phyloP scores from a whole-genome alignment of 192 early-diverging fungal species.

The Kappamyces sp. region DNA sequence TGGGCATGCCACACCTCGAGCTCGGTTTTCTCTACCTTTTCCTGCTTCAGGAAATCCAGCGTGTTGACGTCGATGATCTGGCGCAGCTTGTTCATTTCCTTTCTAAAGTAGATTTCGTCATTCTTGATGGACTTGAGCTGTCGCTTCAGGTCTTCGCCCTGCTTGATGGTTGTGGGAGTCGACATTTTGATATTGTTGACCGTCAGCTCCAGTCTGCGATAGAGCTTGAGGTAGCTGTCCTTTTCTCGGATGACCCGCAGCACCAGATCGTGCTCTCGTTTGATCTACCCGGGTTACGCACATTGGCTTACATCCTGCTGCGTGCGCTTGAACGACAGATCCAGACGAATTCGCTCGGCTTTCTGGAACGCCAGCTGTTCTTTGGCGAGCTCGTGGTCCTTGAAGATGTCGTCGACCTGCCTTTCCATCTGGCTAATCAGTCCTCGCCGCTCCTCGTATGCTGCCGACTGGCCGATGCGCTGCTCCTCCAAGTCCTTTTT shows the following conservation, averaged over 20 bases:
- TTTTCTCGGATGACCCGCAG: conserved; percentile 54
- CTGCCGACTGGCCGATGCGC: conserved; percentile 46
- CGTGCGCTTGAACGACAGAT: conserved; percentile 40
- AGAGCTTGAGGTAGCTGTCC: conserved; percentile 45
- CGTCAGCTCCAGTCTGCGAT: conserved; percentile 47
- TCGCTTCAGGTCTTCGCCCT: conserved; percentile 35
- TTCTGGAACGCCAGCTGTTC: conserved; percentile 50
- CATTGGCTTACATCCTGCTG: conserved; percentile 34
- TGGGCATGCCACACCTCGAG: conserved; percentile 33
- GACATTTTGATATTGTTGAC: conserved; percentile 55
- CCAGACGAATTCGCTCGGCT: conserved; percentile 46
- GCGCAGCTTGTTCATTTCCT: conserved; percentile 32
- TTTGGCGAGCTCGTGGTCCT: conserved; percentile 58
- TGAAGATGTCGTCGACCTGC: conserved; percentile 56
- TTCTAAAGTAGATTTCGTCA: conserved; percentile 34
- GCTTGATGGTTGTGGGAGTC: conserved; percentile 42
- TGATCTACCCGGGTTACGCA: conserved; percentile 31
- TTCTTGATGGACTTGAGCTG: conserved; percentile 30
- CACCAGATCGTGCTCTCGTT: conserved; percentile 53
- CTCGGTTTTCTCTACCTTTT: conserved; percentile 44
- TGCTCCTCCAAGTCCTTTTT: conserved; percentile 49
- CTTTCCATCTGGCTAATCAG: conserved; percentile 56
- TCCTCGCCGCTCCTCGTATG: conserved; percentile 44
- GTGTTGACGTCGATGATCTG: conserved; percentile 45
- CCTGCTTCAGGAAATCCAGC: conserved; percentile 48